Evolutionary conservation across 139 green algal species (phyloP).

Genomic region (Coccomyxa sp.): DNA sequence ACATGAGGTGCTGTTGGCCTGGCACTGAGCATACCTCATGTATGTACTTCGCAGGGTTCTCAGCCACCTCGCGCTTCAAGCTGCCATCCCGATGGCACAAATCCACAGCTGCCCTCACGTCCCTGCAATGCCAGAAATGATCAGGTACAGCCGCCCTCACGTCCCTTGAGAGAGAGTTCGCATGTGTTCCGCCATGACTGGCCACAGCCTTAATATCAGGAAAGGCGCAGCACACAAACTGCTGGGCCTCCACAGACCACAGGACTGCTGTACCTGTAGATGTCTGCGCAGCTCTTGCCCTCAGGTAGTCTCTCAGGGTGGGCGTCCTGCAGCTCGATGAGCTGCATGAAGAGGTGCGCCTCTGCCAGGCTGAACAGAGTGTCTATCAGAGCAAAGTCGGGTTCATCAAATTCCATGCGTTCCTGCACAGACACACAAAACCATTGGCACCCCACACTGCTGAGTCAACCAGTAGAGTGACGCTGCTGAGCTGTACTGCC

Average conservation of each 20-base stretch:
- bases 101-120: conserved; percentile 93
- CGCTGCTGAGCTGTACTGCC: too few species aligned
- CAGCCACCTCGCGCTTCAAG: conserved; percentile 88
- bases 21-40: conserved; percentile 55
- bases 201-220: too few species aligned
- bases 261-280: conserved; percentile 27
- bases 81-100: conserved; percentile 93
- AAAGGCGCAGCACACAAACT: too few species aligned
- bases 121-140: conserved; percentile 49
- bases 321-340: conserved; percentile 68
- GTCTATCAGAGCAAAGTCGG: conserved; percentile 85
- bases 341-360: conserved; percentile 89
- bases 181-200: too few species aligned
- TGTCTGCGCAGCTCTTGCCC: conserved; percentile 35
- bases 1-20: too few species aligned
- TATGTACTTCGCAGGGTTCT: conserved; percentile 87
- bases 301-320: conserved; percentile 30
- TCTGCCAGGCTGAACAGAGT: conserved; percentile 96
- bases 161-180: too few species aligned
- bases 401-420: conserved; percentile 66
- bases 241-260: background rate
- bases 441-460: too few species aligned
- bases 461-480: too few species aligned
- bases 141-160: too few species aligned
- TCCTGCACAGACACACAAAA: too few species aligned